Evolutionary conservation across 2,329 filamentous ascomycete genomes (phyloP).

Genomic region (Coniochaeta ligniaria): DNA sequence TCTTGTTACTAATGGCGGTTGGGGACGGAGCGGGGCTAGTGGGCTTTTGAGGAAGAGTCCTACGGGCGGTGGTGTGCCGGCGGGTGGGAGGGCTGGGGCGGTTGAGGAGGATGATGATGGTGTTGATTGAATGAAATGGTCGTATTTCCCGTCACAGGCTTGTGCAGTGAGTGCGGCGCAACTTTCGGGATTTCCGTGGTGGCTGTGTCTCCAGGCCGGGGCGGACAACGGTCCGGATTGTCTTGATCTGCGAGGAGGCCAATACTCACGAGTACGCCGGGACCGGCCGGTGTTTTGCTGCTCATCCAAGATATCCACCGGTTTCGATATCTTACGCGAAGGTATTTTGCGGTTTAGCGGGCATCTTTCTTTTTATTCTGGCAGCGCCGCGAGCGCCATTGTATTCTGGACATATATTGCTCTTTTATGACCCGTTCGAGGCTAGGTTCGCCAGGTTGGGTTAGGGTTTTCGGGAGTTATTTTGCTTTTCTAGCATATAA

Average conservation of each 20-base stretch:
- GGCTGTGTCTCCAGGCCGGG: too few species aligned
- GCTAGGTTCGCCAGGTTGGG: not conserved
- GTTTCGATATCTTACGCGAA: not conserved
- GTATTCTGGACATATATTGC: not conserved
- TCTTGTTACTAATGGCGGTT: conserved; percentile 28
- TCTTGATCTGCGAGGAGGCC: too few species aligned
- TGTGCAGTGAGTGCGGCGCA: too few species aligned
- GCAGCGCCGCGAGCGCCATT: not conserved
- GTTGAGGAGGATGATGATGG: not conserved
- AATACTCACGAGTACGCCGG: too few species aligned
- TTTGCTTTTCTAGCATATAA: too few species aligned
- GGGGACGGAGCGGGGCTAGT: conserved; percentile 25
- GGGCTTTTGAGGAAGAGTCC: conserved; percentile 20
- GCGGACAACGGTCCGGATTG: too few species aligned
- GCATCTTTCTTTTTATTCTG: not conserved
- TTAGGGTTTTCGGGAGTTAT: too few species aligned
- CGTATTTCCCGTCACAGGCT: too few species aligned
- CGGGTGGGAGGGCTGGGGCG: not conserved
- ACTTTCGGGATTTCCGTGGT: too few species aligned
- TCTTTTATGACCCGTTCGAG: not conserved
- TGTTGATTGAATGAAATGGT: not conserved
- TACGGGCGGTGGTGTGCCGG: not conserved
- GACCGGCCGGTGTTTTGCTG: too few species aligned
- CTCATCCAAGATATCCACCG: not conserved
- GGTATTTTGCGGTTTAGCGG: not conserved